phyloP scores from a whole-genome alignment of 371 early-diverging fungal species.

The Thermomucor indicae-seudaticae region DNA sequence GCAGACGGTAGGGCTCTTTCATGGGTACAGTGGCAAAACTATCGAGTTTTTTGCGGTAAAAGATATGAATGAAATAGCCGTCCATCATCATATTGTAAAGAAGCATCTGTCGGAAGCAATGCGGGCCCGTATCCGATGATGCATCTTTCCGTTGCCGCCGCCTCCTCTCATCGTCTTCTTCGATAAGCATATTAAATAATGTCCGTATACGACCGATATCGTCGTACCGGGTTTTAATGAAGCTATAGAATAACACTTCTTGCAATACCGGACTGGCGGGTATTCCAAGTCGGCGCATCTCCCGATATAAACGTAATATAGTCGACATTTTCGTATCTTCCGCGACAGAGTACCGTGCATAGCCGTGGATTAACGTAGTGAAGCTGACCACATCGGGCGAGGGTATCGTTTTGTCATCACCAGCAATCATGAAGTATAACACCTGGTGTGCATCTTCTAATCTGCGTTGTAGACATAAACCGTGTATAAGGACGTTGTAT shows the following conservation, averaged over 20 bases:
- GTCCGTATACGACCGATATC: slow-evolving; percentile 3
- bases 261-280: slow-evolving; percentile 20
- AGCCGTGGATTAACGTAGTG: slow-evolving; percentile 36
- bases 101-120: too few relatives aligned
- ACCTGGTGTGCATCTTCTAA: slow-evolving; percentile 21
- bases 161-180: slow-evolving; percentile 8
- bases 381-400: slow-evolving; percentile 37
- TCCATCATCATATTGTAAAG: slow-evolving; percentile 46
- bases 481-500: slow-evolving; percentile 29
- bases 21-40: slow-evolving; percentile 3
- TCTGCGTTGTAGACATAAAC: slow-evolving; percentile 20
- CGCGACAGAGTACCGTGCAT: slow-evolving; percentile 11
- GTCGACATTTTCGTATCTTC: slow-evolving; percentile 7
- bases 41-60: slow-evolving; percentile 6
- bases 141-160: neutral
- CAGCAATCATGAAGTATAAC: slow-evolving; percentile 18
- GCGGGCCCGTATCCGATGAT: neutral
- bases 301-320: slow-evolving; percentile 16
- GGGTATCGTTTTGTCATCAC: slow-evolving; percentile 19
- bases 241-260: slow-evolving; percentile 23
- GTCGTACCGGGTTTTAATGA: slow-evolving; percentile 13
- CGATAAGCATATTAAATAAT: slow-evolving; percentile 19
- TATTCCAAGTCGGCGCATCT: slow-evolving; percentile 14
- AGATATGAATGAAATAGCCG: slow-evolving; percentile 32
- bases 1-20: slow-evolving; percentile 12